Base-by-base conservation (phyloP, 129 eudicot genomes). In the Tanacetum coccineum region DNA sequence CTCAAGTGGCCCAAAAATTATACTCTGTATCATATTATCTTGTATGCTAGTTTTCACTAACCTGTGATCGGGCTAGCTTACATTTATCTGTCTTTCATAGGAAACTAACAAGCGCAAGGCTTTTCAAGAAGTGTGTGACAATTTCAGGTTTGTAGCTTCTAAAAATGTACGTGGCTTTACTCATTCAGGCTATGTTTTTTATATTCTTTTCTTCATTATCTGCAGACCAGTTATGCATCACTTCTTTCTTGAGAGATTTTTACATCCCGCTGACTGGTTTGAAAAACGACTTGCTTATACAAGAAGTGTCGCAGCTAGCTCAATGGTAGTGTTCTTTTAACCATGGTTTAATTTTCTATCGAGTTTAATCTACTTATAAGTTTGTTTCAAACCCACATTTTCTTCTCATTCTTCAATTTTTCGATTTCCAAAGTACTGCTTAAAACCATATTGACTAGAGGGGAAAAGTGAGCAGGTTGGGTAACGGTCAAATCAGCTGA, bases 221-320 rank as follows among this genome's bases (percentile, higher is more conserved):
- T 86, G 70, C 87, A 92, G 98, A 83, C 98, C 98, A 65, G 96
- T 88, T 40, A 93, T 93, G 98, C 98, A 88, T 80, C 67, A 85
- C 76, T 93, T 93, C 68, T 93, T 93, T 70, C 78, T 93, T 80
- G 96, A 93, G 78, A 93, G 95, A 68, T 93, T 93, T 81, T 84
- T 83, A 64, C 87, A 86, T 54, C 95, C 98, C 2, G 89, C 96
- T 55, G 96, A 86, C 72, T 93, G 98, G 98, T 93, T 93, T 84
- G 96, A 93, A 55, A 93, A 88, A 81, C 79, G 98, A 63, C 87
- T 93, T 28, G 98, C 98, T 74, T 93, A 88, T 64, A 88, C 98
- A 54, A 85, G 98, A 77, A 93, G 98, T 80, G 95, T 93, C 14
- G 98, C 96, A 26, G 96, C 98, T 64, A 93, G 92, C 82, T 93